Evolutionary conservation across 1,139 yeast genomes (phyloP).

Genomic region (Scheffersomyces insectosa): DNA sequence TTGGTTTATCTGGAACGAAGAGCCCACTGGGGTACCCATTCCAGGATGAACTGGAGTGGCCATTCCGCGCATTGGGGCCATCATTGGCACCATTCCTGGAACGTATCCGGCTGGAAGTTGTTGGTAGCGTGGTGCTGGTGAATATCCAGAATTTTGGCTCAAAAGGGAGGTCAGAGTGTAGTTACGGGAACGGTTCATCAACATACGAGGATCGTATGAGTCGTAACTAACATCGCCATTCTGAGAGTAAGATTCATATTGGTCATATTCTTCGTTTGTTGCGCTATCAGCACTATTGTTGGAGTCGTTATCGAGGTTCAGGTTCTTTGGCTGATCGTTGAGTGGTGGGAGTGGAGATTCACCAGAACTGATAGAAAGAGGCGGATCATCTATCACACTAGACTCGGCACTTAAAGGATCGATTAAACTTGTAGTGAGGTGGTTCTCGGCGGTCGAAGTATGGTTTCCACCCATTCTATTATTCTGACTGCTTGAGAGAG

Average conservation of each 20-base stretch:
- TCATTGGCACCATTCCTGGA: background rate
- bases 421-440: background rate
- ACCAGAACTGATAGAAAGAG: background rate
- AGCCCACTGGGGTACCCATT: background rate
- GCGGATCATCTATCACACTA: constrained; percentile 4
- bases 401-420: constrained; percentile 1
- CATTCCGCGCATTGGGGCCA: background rate
- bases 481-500: too few relatives aligned
- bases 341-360: background rate
- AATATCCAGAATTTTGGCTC: background rate
- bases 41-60: background rate
- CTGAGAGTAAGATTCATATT: too few relatives aligned
- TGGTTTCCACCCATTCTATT: too few relatives aligned
- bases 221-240: too few relatives aligned
- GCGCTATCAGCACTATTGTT: too few relatives aligned
- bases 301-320: too few relatives aligned
- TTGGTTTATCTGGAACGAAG: background rate
- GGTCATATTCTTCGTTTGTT: too few relatives aligned
- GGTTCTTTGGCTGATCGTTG: background rate
- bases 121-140: background rate
- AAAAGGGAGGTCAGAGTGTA: background rate
- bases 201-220: too few relatives aligned
- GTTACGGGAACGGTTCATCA: background rate
- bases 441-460: background rate
- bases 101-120: background rate